Conservation (phyloP, 2,329 filamentous ascomycete genomes). For the Seiridium unicorne region DNA sequence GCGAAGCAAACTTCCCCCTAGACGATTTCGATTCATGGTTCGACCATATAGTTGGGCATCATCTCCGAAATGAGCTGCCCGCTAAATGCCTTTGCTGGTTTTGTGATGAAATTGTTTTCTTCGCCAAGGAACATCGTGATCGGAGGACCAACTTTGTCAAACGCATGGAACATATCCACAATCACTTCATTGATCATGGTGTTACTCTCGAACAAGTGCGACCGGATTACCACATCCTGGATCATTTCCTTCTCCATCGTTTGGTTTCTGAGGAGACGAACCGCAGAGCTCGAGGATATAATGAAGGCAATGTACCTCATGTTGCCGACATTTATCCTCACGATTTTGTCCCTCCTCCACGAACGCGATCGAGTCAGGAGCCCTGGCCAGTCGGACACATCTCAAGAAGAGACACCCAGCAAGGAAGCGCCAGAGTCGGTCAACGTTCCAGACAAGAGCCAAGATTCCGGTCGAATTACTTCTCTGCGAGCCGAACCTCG, state of each 20-base stretch:
- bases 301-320: background rate
- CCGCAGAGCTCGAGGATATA: background rate
- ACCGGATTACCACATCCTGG: slow-evolving; percentile 84
- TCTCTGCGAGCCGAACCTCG: too few species aligned
- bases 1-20: slow-evolving; percentile 33
- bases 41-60: slow-evolving; percentile 37
- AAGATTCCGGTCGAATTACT: too few species aligned
- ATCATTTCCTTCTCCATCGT: slow-evolving; percentile 49
- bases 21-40: slow-evolving; percentile 43
- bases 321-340: background rate
- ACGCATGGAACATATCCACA: slow-evolving; percentile 50
- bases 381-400: too few species aligned
- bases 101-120: slow-evolving; percentile 38
- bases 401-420: too few species aligned
- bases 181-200: slow-evolving; percentile 36
- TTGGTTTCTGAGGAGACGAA: slow-evolving; percentile 14
- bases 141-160: slow-evolving; percentile 26
- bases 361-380: too few species aligned
- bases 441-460: too few species aligned
- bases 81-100: slow-evolving; percentile 45
- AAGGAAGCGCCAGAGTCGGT: too few species aligned
- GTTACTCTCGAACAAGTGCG: slow-evolving; percentile 55
- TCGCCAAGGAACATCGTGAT: slow-evolving; percentile 12
- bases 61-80: slow-evolving; percentile 35
- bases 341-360: background rate